Base-by-base conservation (phyloP, 148 eudicot species). In the Chenopodium album region DNA sequence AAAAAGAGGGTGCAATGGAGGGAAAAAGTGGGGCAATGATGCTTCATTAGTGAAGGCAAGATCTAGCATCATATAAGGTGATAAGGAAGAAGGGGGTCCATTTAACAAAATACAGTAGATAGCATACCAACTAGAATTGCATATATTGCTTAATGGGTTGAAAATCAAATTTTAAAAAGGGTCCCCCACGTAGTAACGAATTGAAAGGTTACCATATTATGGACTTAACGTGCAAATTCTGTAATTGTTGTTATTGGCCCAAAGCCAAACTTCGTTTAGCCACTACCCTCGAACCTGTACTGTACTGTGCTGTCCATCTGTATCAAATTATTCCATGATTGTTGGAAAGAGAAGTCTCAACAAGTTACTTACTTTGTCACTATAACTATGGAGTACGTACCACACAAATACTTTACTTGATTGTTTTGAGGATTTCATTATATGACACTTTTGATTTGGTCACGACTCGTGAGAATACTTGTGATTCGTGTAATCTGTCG, bases 31-130 rank as follows among this genome's bases (percentile, higher is more conserved):
- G 86, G 79, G 23, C 82, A 67, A 37, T 26, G 8, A 75, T 84
- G 86, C 76, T 69, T 54, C 76, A 31, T 13, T 41, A 84, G 75
- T n/a, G 86, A 79, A 66, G 82, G 82, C 86, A 84, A 76, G 85
- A 83, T 83, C 85, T 74, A 83, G 28, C 85, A 83, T 52, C 68
- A 64, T 78, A 78, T 83, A 83, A 78, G 66, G 82, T 67, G 82
- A 74, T 73, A 67, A 78, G 56, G 48, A 37, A 84, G 6, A 17
- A 56, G 22, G 62, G 69, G 82, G 82, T 79, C 85, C 85, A 73
- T 64, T 17, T 83, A 48, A 41, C 44, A 41, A 41, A 41, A 41
- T 41, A 37, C 44, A 37, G 44, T 37, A 37, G 20, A 70, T 56
- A 62, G 65, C 60, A 54, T 54, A 13, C 5, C 26, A 62, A 9